These are phyloP conservation scores for Catenaria anguillulae DNA, from an alignment of 371 early-diverging fungal genomes.

Conservation along the genomic window DNA sequence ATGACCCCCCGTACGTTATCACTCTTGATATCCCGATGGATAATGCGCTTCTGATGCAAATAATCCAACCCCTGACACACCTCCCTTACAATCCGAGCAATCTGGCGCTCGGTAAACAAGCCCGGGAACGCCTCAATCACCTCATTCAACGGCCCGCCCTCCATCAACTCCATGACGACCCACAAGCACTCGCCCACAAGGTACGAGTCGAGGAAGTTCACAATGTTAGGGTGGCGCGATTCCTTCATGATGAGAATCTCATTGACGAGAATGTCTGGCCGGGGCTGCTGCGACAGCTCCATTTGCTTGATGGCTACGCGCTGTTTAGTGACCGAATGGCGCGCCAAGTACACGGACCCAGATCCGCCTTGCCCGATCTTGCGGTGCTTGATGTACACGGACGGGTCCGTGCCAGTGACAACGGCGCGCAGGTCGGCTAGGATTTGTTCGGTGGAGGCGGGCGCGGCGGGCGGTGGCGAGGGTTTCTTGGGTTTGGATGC, in stretches of 20 bases:
- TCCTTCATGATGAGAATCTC: conserved; percentile 93
- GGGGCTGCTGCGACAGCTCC: conserved; percentile 80
- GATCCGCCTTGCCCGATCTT: conserved; percentile 96
- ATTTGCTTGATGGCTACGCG: conserved; percentile 95
- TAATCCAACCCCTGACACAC: conserved; percentile 75
- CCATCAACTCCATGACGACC: conserved; percentile 99
- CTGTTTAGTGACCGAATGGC: conserved; percentile 40
- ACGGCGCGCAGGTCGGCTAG: conserved; percentile 71
- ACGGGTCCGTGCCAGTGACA: conserved; percentile 79
- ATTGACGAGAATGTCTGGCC: conserved; percentile 86
- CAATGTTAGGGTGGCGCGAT: conserved; percentile 85
- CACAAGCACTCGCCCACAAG: conserved; percentile 71
- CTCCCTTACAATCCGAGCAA: conserved; percentile 79
- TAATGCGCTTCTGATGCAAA: conserved; percentile 79
- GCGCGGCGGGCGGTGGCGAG: not conserved
- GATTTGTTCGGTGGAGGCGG: conserved; percentile 36
- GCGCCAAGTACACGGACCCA: conserved; percentile 85
- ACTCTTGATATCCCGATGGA: conserved; percentile 94
- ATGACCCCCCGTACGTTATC: conserved; percentile 56
- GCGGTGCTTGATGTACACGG: conserved; percentile 67
- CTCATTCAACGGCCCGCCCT: conserved; percentile 93
- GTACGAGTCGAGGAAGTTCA: conserved; percentile 83
- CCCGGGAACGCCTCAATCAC: conserved; percentile 71
- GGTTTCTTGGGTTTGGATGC: not conserved
- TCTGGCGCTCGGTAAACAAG: conserved; percentile 79